Percentiles rank a stretch among this genome's conserved stretches.
Evolutionary conservation across 441 rosid genomes (phyloP).

Genomic region (Populus hybrid): DNA sequence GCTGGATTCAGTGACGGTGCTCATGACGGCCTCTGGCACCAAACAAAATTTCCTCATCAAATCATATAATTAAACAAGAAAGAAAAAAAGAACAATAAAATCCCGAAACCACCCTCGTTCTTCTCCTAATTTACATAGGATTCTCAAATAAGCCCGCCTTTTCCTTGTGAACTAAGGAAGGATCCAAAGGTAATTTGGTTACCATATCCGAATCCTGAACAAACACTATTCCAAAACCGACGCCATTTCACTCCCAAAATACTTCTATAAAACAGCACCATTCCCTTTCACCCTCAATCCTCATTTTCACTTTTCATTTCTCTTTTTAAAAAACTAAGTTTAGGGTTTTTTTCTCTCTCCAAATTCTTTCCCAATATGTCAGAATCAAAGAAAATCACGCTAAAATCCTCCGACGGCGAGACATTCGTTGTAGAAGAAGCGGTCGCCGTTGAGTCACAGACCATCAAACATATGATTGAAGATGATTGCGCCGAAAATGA

Average conservation of each 20-base stretch:
- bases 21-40: no score
- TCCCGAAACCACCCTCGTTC: background rate
- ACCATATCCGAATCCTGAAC: background rate
- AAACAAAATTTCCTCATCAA: background rate
- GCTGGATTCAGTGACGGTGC: no score
- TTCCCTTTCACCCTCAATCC: background rate
- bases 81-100: background rate
- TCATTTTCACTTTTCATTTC: background rate
- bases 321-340: background rate
- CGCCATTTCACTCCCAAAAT: background rate
- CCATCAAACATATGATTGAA: conserved; percentile 48
- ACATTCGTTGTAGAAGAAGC: conserved; percentile 37
- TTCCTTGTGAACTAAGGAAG: background rate
- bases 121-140: background rate
- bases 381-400: conserved; percentile 17
- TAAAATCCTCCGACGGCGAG: conserved; percentile 37
- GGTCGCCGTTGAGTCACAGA: conserved; percentile 40
- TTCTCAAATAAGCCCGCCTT: background rate
- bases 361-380: background rate
- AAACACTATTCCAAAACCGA: background rate
- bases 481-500: conserved; percentile 42
- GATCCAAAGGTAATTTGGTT: background rate
- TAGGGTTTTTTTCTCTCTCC: background rate
- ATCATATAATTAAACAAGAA: background rate
- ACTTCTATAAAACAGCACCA: background rate